Conservation (phyloP, 805 yeast genomes). For the Brettanomyces naardenensis region DNA sequence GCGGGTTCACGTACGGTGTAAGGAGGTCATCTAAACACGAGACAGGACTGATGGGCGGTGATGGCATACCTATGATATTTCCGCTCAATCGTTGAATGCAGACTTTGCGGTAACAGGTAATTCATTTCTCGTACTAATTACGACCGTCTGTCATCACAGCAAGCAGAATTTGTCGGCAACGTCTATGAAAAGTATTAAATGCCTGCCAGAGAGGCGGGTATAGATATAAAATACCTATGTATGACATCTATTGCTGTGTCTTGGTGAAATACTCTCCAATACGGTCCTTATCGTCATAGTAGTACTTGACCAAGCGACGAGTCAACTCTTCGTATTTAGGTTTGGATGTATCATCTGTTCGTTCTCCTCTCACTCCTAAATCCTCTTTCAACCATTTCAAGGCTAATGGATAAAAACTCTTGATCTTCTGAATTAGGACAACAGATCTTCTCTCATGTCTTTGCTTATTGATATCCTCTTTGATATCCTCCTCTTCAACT, state of each 20-base stretch:
- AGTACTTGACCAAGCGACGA: conserved; percentile 30
- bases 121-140: no score
- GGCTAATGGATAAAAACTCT: conserved; percentile 67
- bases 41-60: no score
- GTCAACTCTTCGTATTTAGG: conserved; percentile 51
- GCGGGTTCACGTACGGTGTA: no score
- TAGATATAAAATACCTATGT: no score
- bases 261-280: conserved; percentile 39
- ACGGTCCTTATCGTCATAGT: conserved; percentile 36
- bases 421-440: conserved; percentile 34
- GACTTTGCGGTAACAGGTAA: no score
- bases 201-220: no score
- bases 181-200: no score
- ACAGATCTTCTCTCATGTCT: conserved; percentile 8
- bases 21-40: no score
- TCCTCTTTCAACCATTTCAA: conserved; percentile 56
- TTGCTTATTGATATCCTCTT: conserved; percentile 6
- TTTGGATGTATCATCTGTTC: conserved; percentile 37
- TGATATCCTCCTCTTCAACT: conserved; percentile 7
- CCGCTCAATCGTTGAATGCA: no score
- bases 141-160: no score
- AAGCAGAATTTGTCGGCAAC: no score
- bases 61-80: no score
- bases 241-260: conserved; percentile 4
- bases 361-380: conserved; percentile 43